Conservation (phyloP, 257 asterid species). For the Salvia splendens region DNA sequence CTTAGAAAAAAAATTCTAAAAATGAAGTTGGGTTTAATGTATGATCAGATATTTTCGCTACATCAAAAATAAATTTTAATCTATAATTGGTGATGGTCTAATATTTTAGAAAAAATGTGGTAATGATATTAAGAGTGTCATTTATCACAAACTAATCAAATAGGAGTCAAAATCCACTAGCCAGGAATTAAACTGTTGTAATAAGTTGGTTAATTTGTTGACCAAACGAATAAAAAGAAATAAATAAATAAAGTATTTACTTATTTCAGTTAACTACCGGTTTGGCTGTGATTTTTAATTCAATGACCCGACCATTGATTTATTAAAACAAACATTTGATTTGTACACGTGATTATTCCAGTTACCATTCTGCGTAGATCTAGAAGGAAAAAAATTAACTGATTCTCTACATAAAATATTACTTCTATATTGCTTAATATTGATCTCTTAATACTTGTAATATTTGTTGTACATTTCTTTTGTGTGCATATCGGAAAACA, state of each 20-base stretch:
- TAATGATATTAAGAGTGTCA: too few relatives aligned
- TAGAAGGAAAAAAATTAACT: neutral
- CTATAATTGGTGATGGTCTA: too few relatives aligned
- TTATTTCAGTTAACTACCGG: neutral
- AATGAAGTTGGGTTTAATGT: too few relatives aligned
- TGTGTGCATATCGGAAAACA: too few relatives aligned
- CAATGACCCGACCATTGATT: neutral
- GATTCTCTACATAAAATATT: too few relatives aligned
- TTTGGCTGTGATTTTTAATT: neutral
- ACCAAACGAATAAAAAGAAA: neutral
- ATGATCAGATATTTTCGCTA: too few relatives aligned
- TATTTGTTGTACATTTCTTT: too few relatives aligned
- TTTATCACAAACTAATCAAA: neutral
- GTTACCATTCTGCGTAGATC: neutral
- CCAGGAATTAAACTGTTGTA: neutral
- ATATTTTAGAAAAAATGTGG: too few relatives aligned
- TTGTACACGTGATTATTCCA: neutral
- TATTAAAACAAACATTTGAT: neutral
- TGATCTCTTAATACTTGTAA: neutral
- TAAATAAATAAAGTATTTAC: neutral
- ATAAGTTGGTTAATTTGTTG: slow-evolving; percentile 1
- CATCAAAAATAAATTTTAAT: too few relatives aligned
- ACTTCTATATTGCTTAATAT: too few relatives aligned
- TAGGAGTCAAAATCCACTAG: neutral
- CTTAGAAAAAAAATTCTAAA: too few relatives aligned